Percentiles rank a stretch among this genome's conserved stretches.
Conservation (phyloP, 1,284 basidiomycete species). For the Trichosporon asahii region DNA sequence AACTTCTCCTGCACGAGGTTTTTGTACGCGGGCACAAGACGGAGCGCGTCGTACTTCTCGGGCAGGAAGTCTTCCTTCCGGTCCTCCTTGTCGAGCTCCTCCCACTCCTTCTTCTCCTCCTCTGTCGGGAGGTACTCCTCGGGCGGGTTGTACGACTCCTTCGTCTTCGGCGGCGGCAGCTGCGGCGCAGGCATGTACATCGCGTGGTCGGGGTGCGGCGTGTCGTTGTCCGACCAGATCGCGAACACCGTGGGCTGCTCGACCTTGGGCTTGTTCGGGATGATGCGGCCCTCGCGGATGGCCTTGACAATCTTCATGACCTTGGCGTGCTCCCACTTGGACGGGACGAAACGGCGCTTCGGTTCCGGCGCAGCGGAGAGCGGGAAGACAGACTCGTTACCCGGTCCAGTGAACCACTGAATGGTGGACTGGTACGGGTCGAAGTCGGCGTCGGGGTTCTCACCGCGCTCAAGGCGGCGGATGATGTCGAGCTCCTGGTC, state of each 20-base stretch:
- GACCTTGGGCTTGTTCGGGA: slow-evolving; percentile 74
- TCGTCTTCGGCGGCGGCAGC: slow-evolving; percentile 78
- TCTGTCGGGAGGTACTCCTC: slow-evolving; percentile 93
- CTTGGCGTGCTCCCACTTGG: slow-evolving; percentile 99
- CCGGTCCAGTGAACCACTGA: slow-evolving; percentile 97
- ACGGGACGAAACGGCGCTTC: slow-evolving; percentile 93
- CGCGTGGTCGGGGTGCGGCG: slow-evolving; percentile 68
- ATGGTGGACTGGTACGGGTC: slow-evolving; percentile 89
- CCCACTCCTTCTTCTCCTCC: slow-evolving; percentile 79
- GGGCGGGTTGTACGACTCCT: slow-evolving; percentile 97
- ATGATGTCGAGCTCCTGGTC: slow-evolving; percentile 95
- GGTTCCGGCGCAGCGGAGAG: slow-evolving; percentile 88
- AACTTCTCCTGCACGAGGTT: slow-evolving; percentile 93
- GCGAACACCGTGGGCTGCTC: slow-evolving; percentile 74
- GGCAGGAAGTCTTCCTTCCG: slow-evolving; percentile 87
- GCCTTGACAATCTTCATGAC: slow-evolving; percentile 99
- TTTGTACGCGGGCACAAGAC: slow-evolving; percentile 87
- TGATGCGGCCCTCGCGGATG: slow-evolving; percentile 90
- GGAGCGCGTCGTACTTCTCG: slow-evolving; percentile 77
- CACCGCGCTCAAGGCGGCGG: slow-evolving; percentile 77
- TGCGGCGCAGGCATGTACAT: slow-evolving; percentile 88
- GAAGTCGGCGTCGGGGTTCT: slow-evolving; percentile 86
- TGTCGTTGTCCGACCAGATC: slow-evolving; percentile 74
- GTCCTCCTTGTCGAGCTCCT: slow-evolving; percentile 81
- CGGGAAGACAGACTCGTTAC: slow-evolving; percentile 90